Evolutionary conservation across 371 early-diverging fungal species (phyloP), one percentile per base, ranked within the genome.

Genomic region (Saksenaea vasiformis): DNA sequence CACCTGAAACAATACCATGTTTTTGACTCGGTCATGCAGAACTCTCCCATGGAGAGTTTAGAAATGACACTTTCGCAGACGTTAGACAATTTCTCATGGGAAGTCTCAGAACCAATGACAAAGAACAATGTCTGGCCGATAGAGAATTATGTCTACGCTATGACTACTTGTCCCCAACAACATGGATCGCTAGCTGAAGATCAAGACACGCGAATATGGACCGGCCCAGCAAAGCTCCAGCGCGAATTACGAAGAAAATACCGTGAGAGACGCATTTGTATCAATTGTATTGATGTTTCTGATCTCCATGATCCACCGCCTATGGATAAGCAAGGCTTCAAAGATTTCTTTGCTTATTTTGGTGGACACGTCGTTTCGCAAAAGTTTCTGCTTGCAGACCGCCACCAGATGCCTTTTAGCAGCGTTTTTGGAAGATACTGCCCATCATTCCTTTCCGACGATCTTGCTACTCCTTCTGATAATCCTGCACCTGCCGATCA

Each of bases 51-150:
- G 51, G 51, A 47, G 22, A 47, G 51, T 47, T 22, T 47, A 11
- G 51, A 47, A 22, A 47, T 47, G 51, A 47, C 51, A 22, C 51
- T 47, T n/a, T 47, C 51, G 22, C 51, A 47, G 51, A 47, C 51
- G 22, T 11, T 47, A 22, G 51, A 19, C 22, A 47, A 47, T 1
- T 47, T 47, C 22, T 5, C 51, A 7, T 47, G 51, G 51, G 51
- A 47, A 9, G 11, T 10, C 1, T 11, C 51, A 10, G 51, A 47
- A 47, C 51, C 22, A 47, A 3, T 47, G 9, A 8, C 51, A 22
- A 47, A 47, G 22, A 22, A 47, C 22, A 47, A n/a, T 22, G 10
- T n/a, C 7, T 24, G 51, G 51, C 51, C 51, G 22, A 47, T 47
- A 47, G 51, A 47, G 11, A 47, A 47, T 22, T 47, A 47, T 11